A percentile compares a stretch with the other conserved stretches of the same genome.
These are phyloP conservation scores for Candida sp. DNA, from an alignment of 1,139 yeast species.

Conservation along the genomic window DNA sequence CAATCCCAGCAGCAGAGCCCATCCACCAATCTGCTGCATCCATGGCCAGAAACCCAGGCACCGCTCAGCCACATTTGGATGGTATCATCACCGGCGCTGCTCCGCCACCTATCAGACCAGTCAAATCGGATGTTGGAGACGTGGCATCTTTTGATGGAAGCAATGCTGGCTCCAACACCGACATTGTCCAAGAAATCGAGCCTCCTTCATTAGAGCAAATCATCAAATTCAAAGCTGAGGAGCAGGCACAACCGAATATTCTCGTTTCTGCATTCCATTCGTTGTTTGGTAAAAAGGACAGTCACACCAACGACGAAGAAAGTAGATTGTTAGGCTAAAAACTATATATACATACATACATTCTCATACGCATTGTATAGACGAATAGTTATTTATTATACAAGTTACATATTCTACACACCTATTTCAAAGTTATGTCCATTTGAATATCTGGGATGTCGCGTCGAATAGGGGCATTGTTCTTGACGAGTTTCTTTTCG, in stretches of 20 bases:
- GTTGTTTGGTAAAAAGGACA: constrained; percentile 4
- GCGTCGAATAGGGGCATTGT: constrained; percentile 6
- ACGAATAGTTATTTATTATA: no score
- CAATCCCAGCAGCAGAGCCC: constrained; percentile 17
- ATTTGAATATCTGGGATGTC: constrained; percentile 17
- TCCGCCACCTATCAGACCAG: constrained; percentile 20
- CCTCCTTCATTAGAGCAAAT: constrained; percentile 42
- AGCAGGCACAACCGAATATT: constrained; percentile 14
- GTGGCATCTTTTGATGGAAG: constrained; percentile 25
- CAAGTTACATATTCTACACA: constrained; percentile 2
- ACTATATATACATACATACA: background rate
- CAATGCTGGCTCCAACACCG: constrained; percentile 19
- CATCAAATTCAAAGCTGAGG: constrained; percentile 28
- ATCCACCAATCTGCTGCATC: constrained; percentile 40
- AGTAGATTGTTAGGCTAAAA: constrained; percentile 13
- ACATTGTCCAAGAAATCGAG: constrained; percentile 40
- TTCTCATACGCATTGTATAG: no score
- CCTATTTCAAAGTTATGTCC: constrained; percentile 21
- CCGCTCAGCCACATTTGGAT: constrained; percentile 28
- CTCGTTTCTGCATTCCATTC: constrained; percentile 1
- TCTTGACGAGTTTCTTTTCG: constrained; percentile 22
- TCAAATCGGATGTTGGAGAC: constrained; percentile 18
- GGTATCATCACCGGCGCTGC: constrained; percentile 12
- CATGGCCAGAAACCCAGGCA: constrained; percentile 41
- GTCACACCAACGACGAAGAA: constrained; percentile 19